Evolutionary conservation across 345 rosid species (phyloP), one percentile per base, ranked within the genome.

Genomic region (Anastatica hierochuntica): DNA sequence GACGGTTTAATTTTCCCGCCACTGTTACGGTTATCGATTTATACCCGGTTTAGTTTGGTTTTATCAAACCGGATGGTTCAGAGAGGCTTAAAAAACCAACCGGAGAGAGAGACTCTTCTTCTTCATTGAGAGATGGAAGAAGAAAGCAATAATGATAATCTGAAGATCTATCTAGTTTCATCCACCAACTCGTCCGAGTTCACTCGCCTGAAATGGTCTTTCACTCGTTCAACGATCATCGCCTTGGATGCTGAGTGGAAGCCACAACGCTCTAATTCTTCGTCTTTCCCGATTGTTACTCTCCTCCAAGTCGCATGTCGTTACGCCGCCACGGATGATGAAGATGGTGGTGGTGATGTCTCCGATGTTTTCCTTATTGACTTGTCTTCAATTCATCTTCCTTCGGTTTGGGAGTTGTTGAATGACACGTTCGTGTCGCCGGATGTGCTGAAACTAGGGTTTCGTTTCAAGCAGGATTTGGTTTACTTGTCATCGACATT

Each of bases 171-270:
- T 63, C 60, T 81, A 0, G 84, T 90, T 64, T 36, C 77, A 0
- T 63, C 81, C 40, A 60, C 75, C 46, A 83, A 82, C 61, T 82
- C 90, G 37, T 31, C 79, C 74, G 95, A 84, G 88, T 86, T 86
- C 77, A 52, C 74, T 56, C 82, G 43, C 53, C 58, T 86, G 12
- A 72, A 78, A 46, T 67, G 64, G 61, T 23, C 75, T 39, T 60
- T 86, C 49, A 55, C 79, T 75, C 79, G 72, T 44, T 78, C 85
- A 35, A 71, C 86, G 5, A 11, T 84, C 75, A 63, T 90, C 48
- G 94, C 70, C 0, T 81, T 85, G 56, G 97, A 90, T 59, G 97
- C 92, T 12, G 97, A 89, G 40, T 90, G 97, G 97, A 85, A 81
- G 58, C 95, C 95, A 3, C 43, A 49, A 17, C 74, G 74, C 24